Percentiles rank a stretch among this genome's conserved stretches.
Evolutionary conservation across 768 basidiomycete species (phyloP).

Genomic region (Tylopilus intermedius): DNA sequence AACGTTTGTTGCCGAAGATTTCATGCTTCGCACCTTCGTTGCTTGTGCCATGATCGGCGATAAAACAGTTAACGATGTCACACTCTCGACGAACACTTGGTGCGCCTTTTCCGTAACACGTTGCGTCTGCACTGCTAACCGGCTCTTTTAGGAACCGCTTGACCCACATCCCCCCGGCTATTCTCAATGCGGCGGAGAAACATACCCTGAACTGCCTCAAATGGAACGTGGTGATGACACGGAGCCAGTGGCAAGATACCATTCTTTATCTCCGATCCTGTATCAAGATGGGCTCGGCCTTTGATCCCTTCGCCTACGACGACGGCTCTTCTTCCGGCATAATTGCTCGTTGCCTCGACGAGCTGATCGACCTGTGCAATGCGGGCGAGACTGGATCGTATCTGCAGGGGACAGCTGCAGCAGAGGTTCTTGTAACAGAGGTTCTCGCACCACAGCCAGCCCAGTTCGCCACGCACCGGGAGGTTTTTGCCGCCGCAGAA

Average conservation of each 20-base stretch:
- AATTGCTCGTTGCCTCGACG: slow-evolving; percentile 21
- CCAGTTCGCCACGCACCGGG: slow-evolving; percentile 5
- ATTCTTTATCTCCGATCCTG: slow-evolving; percentile 20
- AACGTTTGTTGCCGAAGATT: slow-evolving; percentile 26
- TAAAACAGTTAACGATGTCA: slow-evolving; percentile 31
- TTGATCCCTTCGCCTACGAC: slow-evolving; percentile 23
- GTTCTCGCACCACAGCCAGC: slow-evolving; percentile 15
- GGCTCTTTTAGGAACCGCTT: slow-evolving; percentile 16
- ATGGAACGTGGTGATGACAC: slow-evolving; percentile 24
- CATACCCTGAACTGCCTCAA: slow-evolving; percentile 14
- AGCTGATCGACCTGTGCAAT: slow-evolving; percentile 12
- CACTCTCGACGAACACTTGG: slow-evolving; percentile 30
- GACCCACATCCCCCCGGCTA: slow-evolving; percentile 18
- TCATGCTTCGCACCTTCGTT: slow-evolving; percentile 33
- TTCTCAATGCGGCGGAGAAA: slow-evolving; percentile 25
- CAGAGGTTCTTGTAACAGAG: slow-evolving; percentile 8
- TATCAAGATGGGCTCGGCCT: slow-evolving; percentile 23
- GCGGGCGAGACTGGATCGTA: background rate
- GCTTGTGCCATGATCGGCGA: slow-evolving; percentile 34
- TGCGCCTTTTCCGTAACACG: slow-evolving; percentile 8
- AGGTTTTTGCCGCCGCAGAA: slow-evolving; percentile 13
- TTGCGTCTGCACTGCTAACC: slow-evolving; percentile 3
- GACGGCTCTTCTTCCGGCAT: slow-evolving; percentile 9
- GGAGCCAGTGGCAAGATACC: slow-evolving; percentile 20
- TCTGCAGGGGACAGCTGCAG: background rate